Base-by-base conservation (phyloP, 345 rosid genomes). In the Camelina hispida region DNA sequence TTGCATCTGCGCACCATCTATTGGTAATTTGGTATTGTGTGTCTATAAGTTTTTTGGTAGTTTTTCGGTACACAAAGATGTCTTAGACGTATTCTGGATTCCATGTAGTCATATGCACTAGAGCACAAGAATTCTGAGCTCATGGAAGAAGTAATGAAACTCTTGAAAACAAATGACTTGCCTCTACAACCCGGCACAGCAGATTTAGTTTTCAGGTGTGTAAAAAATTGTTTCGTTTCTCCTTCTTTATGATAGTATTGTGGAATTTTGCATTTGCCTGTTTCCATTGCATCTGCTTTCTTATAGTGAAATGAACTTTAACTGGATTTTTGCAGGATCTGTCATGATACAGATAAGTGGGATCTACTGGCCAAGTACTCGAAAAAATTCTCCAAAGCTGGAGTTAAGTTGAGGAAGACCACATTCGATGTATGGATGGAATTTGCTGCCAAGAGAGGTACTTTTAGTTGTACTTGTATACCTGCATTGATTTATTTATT, bases 371-470 rank as follows among this genome's bases (percentile, higher is more conserved):
- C 75, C 3, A 93, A 91, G 83, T 91, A 84, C 78, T 79, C 85
- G 2, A 87, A 79, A 55, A 83, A 79, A 58, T 89, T 89, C 87
- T 56, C 86, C 52, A 87, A 71, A 82, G 89, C 86, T 46, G 91
- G 94, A 53, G 85, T 88, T 59, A 89, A 91, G 79, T 83, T 91
- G 43, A 87, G 88, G 73, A 79, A 65, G 80, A 70, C 86, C 66
- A 55, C 97, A 37, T 91, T 89, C 74, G 97, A 87, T 75, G 68
- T 62, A 28, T 93, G 93, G 97, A 93, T 93, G 94, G 86, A 86
- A 28, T 89, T 88, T 79, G 86, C 94, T 68, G 87, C 87, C 69
- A 84, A 79, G 76, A 88, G 81, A 89, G 96, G 97, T 89, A 56
- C 68, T 4, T 62, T 9, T 38, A 47, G 18, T 23, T 11, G 50